Percentiles rank a stretch among this genome's conserved stretches.
Conservation (phyloP, 345 rosid species). For the Odontarrhena argentea region DNA sequence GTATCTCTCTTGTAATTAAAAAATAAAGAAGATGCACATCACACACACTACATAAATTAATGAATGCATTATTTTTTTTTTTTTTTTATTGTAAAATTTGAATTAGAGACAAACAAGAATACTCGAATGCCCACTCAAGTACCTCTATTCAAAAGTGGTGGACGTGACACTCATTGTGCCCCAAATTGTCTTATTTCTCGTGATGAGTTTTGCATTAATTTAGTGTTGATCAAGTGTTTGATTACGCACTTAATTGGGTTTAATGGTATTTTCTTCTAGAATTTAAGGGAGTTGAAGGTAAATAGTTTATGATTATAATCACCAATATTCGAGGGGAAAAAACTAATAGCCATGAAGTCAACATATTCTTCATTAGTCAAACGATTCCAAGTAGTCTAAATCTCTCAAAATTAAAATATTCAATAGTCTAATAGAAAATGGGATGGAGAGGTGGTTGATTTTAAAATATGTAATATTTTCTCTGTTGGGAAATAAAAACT, state of each 20-base stretch:
- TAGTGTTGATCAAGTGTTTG: slow-evolving; percentile 11
- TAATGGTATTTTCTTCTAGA: background rate
- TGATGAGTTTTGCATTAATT: slow-evolving; percentile 25
- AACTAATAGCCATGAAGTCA: slow-evolving; percentile 11
- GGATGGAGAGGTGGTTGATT: slow-evolving; percentile 5
- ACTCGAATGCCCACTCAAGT: slow-evolving; percentile 43
- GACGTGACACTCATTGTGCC: slow-evolving; percentile 34
- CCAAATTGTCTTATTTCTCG: slow-evolving; percentile 22
- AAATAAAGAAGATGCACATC: slow-evolving; percentile 9
- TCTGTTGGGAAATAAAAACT: background rate
- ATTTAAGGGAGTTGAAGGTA: background rate
- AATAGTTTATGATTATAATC: background rate
- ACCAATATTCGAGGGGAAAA: background rate
- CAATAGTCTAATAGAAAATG: background rate
- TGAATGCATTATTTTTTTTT: background rate
- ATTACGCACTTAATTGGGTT: background rate
- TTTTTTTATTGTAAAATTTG: slow-evolving; percentile 7
- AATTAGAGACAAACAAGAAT: slow-evolving; percentile 37
- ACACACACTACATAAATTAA: slow-evolving; percentile 13
- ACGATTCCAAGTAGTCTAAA: slow-evolving; percentile 1
- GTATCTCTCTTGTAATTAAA: slow-evolving; percentile 7
- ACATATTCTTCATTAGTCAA: slow-evolving; percentile 10
- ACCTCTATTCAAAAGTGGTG: slow-evolving; percentile 33
- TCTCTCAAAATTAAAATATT: background rate
- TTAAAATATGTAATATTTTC: background rate